Evolutionary conservation across 75 land plant genomes (phyloP), one percentile per base, ranked within the genome.

Genomic region (Sequoiadendron giganteum): DNA sequence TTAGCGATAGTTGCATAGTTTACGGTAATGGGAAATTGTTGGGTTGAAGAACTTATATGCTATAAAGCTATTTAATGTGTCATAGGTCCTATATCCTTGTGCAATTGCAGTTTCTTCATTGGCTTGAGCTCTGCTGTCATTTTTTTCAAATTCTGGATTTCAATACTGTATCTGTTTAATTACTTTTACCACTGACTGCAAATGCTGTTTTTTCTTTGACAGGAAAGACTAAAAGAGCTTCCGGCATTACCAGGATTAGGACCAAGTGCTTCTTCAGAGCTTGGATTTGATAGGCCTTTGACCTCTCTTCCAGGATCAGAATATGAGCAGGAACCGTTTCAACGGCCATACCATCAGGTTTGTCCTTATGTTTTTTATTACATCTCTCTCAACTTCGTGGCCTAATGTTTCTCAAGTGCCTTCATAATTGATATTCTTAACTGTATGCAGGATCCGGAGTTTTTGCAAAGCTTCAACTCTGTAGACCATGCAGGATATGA

Each of bases 171-270:
- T 42, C 15, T 6, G 30, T 45, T 81, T 21, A 7, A 28, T 81
- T 81, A 81, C 48, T 45, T 81, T 30, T 28, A 19, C 11, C 25
- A 42, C 28, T 80, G 83, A 42, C 18, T 80, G 40, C 43, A 42
- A 39, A 80, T 15, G 2, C 8, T 72, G 9, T 72, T 28, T 72
- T 21, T 10, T 45, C 2, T 45, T 81, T 88, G 36, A 15, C 94
- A 98, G 99, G 99, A 96, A 87, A 88, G 92, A 83, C 48, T 96
- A 34, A 86, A 93, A 82, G 99, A 97, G 90, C 93, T 98, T 86
- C 99, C 99, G 30, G 90, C 89, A 86, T 76, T 93, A 68, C 70
- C 92, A 34, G 87, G 87, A 10, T 83, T 89, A 38, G 84, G 86
- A 21, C 89, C 92, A 49, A 86, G 87, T 84, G 38, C 70, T 47